These are phyloP conservation scores for Fermentozyma sake DNA, from an alignment of 1,139 yeast species.

Conservation along the genomic window DNA sequence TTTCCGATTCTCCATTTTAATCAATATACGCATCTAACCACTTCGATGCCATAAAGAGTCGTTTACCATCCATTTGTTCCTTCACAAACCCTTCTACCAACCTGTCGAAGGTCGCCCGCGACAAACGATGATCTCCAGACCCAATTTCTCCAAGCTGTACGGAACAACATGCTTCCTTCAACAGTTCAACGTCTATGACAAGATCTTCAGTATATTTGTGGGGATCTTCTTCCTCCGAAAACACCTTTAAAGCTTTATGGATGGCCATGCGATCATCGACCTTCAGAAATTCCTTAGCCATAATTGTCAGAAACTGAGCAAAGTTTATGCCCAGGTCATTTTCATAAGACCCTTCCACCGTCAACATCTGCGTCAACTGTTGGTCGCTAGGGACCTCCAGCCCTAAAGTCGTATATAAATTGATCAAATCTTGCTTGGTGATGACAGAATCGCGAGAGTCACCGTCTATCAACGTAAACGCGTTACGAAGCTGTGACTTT, in stretches of 20 bases:
- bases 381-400: slow-evolving; percentile 34
- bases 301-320: slow-evolving; percentile 63
- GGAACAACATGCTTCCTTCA: slow-evolving; percentile 49
- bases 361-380: slow-evolving; percentile 49
- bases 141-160: slow-evolving; percentile 41
- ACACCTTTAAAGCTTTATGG: slow-evolving; percentile 57
- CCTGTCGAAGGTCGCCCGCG: slow-evolving; percentile 46
- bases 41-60: slow-evolving; percentile 49
- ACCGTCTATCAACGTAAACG: slow-evolving; percentile 69
- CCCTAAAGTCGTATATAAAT: slow-evolving; percentile 51
- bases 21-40: slow-evolving; percentile 57
- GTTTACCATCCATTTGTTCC: slow-evolving; percentile 55
- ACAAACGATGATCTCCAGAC: slow-evolving; percentile 48
- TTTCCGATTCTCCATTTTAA: slow-evolving; percentile 13
- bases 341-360: slow-evolving; percentile 20
- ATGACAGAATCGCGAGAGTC: slow-evolving; percentile 71
- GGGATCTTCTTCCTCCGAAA: slow-evolving; percentile 34
- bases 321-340: slow-evolving; percentile 49
- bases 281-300: slow-evolving; percentile 56
- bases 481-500: slow-evolving; percentile 42
- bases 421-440: slow-evolving; percentile 53
- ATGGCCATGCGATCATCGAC: slow-evolving; percentile 62
- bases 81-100: slow-evolving; percentile 55
- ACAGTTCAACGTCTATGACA: slow-evolving; percentile 44
- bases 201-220: slow-evolving; percentile 21